Conservation (phyloP, 345 rosid species). For the Garcia nutans region DNA sequence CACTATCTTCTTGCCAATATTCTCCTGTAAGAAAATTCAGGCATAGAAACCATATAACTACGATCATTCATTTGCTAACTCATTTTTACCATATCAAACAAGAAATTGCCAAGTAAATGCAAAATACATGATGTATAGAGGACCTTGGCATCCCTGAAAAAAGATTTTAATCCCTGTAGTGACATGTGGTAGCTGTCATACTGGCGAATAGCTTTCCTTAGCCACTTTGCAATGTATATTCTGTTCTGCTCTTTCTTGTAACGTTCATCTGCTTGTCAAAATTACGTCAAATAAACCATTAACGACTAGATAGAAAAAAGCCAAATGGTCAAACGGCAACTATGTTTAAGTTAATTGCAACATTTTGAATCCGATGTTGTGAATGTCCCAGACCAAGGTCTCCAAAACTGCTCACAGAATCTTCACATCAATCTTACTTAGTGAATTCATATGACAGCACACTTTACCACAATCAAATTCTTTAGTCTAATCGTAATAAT, state of each 20-base stretch:
- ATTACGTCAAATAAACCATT: neutral
- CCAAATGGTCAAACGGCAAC: neutral
- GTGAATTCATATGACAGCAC: neutral
- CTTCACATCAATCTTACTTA: neutral
- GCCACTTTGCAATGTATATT: conserved; percentile 84
- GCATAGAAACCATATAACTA: conserved; percentile 17
- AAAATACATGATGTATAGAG: conserved; percentile 7
- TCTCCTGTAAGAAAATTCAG: conserved; percentile 49
- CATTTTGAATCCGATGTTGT: neutral
- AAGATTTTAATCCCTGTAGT: conserved; percentile 58
- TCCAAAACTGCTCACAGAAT: neutral
- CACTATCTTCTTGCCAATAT: conserved; percentile 39
- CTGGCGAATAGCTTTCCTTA: conserved; percentile 68
- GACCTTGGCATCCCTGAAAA: conserved; percentile 84
- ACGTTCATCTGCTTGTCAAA: conserved; percentile 66
- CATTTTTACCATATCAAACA: conserved; percentile 2
- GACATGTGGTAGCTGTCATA: conserved; percentile 60
- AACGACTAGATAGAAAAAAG: neutral
- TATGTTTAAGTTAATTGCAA: neutral
- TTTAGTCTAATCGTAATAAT: neutral
- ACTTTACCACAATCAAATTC: neutral
- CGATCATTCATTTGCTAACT: conserved; percentile 13
- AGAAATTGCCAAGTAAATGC: neutral
- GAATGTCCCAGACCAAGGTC: neutral
- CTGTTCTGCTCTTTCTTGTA: conserved; percentile 69